Evolutionary conservation across 148 eudicot genomes (phyloP).

Genomic region (Pharnaceum exiguum): DNA sequence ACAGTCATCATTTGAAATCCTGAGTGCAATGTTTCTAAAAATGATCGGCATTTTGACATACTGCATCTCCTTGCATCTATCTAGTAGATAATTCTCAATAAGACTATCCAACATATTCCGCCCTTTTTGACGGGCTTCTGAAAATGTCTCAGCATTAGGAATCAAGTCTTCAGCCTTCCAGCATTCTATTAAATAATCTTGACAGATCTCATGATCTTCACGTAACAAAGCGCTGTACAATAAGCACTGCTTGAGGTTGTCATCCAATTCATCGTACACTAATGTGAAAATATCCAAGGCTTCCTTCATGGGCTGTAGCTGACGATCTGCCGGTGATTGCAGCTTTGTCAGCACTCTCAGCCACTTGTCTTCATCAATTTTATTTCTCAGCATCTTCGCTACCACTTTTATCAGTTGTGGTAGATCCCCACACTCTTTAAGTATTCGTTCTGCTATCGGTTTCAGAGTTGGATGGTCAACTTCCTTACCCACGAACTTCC

Average conservation of each 20-base stretch:
- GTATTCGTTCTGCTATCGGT: conserved; percentile 16
- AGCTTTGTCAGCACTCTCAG: not conserved
- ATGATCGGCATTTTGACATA: conserved; percentile 19
- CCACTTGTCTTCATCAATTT: conserved; percentile 8
- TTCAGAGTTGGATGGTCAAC: conserved; percentile 9
- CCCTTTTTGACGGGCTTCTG: conserved; percentile 15
- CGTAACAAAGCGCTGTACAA: conserved; percentile 13
- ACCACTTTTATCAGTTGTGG: conserved; percentile 22
- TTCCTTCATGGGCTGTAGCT: conserved; percentile 13
- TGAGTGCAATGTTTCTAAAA: conserved; percentile 18
- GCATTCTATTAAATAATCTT: conserved; percentile 22
- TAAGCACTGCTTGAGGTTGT: conserved; percentile 15
- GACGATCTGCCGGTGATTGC: conserved; percentile 11
- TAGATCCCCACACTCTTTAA: conserved; percentile 19
- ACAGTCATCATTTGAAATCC: conserved; percentile 2
- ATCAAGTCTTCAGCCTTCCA: conserved; percentile 28
- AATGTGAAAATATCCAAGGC: conserved; percentile 5
- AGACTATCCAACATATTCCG: conserved; percentile 3
- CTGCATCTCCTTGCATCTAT: conserved; percentile 1
- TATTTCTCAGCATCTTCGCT: conserved; percentile 11
- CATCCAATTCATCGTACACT: conserved; percentile 13
- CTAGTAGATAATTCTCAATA: conserved; percentile 9
- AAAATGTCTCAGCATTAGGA: conserved; percentile 1
- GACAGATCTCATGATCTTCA: conserved; percentile 19
- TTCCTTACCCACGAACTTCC: conserved; percentile 14